These are phyloP conservation scores for Pleurozium schreberi DNA, from an alignment of 225 moss, liverwort and hornwort species.

Conservation along the genomic window DNA sequence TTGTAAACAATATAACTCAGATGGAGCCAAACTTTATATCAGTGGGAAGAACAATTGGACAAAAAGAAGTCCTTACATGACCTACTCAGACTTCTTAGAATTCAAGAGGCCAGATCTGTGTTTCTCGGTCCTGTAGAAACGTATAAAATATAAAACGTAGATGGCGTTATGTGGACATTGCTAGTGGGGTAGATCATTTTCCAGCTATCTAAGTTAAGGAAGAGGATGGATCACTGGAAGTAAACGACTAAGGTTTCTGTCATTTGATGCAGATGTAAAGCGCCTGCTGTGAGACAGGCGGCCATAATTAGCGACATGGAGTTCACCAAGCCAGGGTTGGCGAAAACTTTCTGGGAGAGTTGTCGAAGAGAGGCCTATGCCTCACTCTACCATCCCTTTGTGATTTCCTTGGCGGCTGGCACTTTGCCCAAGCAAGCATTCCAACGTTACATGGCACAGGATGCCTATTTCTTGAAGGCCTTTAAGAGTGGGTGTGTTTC, in stretches of 20 bases:
- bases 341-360: conserved; percentile 42
- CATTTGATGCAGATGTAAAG: conserved; percentile 18
- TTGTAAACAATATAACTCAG: neutral
- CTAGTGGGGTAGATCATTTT: neutral
- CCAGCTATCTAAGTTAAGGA: neutral
- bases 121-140: neutral
- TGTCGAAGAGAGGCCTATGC: conserved; percentile 53
- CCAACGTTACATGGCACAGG: conserved; percentile 69
- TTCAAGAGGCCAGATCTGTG: neutral
- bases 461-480: conserved; percentile 61
- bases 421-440: conserved; percentile 43
- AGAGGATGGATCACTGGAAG: neutral
- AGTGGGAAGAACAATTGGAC: too few species aligned
- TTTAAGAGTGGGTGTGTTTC: conserved; percentile 52
- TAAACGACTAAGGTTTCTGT: neutral
- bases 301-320: conserved; percentile 11
- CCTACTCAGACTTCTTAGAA: neutral
- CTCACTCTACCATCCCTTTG: conserved; percentile 82
- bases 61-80: neutral
- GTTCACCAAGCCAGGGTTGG: conserved; percentile 13
- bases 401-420: conserved; percentile 68
- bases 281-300: neutral
- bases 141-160: neutral
- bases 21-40: neutral
- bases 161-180: neutral